Base-by-base conservation (phyloP, 2,329 filamentous ascomycete species). In the Diaporthe vexans region DNA sequence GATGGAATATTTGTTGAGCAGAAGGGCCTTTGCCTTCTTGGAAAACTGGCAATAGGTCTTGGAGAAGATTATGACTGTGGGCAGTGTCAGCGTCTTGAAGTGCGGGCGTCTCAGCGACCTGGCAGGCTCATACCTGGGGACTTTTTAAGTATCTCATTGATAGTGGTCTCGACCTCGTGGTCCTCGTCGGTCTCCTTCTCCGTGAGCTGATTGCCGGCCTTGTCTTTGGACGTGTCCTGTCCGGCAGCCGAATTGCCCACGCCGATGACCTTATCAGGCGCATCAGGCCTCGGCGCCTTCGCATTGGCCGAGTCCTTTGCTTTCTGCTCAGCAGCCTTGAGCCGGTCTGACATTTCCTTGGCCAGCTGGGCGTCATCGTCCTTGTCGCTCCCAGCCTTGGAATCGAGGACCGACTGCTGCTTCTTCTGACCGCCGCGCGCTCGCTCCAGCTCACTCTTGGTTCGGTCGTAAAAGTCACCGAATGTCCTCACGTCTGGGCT, bases 11-110 rank as follows among this genome's bases (percentile, higher is more conserved):
- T 93, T 92, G 29, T 95, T 91, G 56, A 98, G 90, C 54, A 99
- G 90, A 73, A 98, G 90, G 57, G 88, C 87, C 85, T 99, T 99
- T 59, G 97, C 97, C 78, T 91, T 92, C 81, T 92, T 93, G 69
- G 95, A 98, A 85, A 90, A 93, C 0, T 94, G 95, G 83, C 97
- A 99, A 85, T 96, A 98, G 1, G 94, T 91, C 84, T 99, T 98
- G 77, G 95, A 98, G 86, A 98, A 98, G 79, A 99, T 94, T 82
- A 98, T 94, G 75, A 98, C 95, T 97, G 77, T 37, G 43, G 43
- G 26, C 19, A 24, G 9, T 10, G 33, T 79, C 74, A 79, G 46
- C 52, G 35, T 10, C 72, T 68, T 68, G 76, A 56, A 59, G 72
- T 15, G 56, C 73, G 21, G 69, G 78, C 71, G 71, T 54, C 35